These are phyloP conservation scores for Anethum foeniculum DNA, from an alignment of 140 eudicot genomes.

Conservation along the genomic window DNA sequence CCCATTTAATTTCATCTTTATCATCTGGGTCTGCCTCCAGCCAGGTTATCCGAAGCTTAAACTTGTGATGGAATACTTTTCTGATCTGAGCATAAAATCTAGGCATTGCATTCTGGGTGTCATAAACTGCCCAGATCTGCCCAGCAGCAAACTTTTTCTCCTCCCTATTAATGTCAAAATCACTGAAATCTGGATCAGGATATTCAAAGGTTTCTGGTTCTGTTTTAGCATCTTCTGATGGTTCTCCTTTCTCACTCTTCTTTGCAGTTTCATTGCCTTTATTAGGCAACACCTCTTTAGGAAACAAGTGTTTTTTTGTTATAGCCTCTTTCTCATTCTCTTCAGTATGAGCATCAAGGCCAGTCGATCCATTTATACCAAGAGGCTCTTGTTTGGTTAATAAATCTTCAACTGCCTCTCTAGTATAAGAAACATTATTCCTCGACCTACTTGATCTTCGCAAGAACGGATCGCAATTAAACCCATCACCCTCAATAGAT, in stretches of 20 bases:
- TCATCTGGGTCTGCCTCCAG: slow-evolving; percentile 56
- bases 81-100: slow-evolving; percentile 64
- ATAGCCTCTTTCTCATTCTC: slow-evolving; percentile 18
- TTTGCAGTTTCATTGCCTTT: not conserved
- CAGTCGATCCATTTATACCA: not conserved
- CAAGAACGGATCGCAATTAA: slow-evolving; percentile 26
- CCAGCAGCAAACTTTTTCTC: slow-evolving; percentile 40
- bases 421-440: slow-evolving; percentile 46
- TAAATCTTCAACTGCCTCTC: not conserved
- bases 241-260: slow-evolving; percentile 11
- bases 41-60: slow-evolving; percentile 53
- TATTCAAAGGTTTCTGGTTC: slow-evolving; percentile 38
- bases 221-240: slow-evolving; percentile 17
- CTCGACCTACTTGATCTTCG: slow-evolving; percentile 49
- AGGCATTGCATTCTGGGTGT: slow-evolving; percentile 71
- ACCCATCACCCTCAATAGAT: slow-evolving; percentile 16
- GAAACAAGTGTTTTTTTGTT: slow-evolving; percentile 7
- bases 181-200: slow-evolving; percentile 65
- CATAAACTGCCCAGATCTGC: slow-evolving; percentile 80
- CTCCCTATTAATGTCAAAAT: slow-evolving; percentile 52
- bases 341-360: not conserved
- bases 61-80: slow-evolving; percentile 26
- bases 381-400: not conserved
- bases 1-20: slow-evolving; percentile 46
- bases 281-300: not conserved